phyloP scores from a whole-genome alignment of 1,284 basidiomycete genomes.

The Rhodotorula sp. region DNA sequence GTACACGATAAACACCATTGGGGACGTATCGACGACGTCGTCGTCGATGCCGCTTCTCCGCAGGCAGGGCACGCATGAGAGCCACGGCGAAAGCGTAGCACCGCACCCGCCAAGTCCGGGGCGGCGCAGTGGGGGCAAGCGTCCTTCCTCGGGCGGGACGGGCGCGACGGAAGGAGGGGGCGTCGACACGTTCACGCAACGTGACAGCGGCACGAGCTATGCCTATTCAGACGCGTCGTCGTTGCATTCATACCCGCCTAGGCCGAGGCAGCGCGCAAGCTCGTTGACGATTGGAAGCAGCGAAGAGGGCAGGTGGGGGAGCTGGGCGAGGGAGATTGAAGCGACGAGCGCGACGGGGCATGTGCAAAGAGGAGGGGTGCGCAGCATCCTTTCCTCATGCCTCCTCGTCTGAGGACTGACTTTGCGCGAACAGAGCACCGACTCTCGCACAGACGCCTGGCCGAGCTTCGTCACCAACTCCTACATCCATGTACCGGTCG shows the following conservation, averaged over 20 bases:
- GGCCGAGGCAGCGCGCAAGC: constrained; percentile 12
- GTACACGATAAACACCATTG: constrained; percentile 35
- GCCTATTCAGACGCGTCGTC: constrained; percentile 19
- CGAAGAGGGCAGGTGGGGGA: constrained; percentile 1
- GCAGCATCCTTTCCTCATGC: not conserved
- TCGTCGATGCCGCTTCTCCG: constrained; percentile 28
- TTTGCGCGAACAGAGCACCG: not conserved
- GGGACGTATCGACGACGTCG: constrained; percentile 23
- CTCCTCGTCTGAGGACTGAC: not conserved
- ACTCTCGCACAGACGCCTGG: constrained; percentile 10
- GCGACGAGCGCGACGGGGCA: constrained; percentile 15
- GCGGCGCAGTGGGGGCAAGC: not conserved
- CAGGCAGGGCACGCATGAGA: not conserved
- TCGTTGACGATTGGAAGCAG: not conserved
- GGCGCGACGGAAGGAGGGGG: not conserved
- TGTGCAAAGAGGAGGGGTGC: constrained; percentile 10
- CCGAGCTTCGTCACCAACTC: constrained; percentile 10
- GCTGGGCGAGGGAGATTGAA: constrained; percentile 20
- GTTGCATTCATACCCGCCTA: constrained; percentile 34
- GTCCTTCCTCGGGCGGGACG: not conserved
- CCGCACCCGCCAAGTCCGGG: not conserved
- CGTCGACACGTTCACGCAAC: not conserved
- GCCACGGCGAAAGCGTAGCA: constrained; percentile 5
- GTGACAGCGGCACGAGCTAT: not conserved
- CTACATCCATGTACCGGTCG: constrained; percentile 13